phyloP scores from a whole-genome alignment of 2,329 filamentous ascomycete genomes.

The Camillea tinctor region DNA sequence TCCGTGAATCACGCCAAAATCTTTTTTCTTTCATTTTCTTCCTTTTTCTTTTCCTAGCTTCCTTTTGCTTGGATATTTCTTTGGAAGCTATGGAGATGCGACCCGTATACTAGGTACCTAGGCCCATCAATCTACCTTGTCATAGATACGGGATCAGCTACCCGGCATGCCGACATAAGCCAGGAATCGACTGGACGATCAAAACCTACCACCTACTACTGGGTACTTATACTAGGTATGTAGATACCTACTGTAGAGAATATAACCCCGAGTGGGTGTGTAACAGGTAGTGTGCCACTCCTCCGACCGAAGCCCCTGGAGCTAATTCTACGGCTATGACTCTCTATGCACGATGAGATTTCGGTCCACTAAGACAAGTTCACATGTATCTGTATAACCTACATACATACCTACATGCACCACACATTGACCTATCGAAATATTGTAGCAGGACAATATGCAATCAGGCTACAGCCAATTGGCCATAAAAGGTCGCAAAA shows the following conservation, averaged over 20 bases:
- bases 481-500: neutral
- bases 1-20: too few relatives aligned
- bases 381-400: too few relatives aligned
- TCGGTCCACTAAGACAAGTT: slow-evolving; percentile 21
- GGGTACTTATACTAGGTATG: neutral
- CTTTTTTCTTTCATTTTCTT: neutral
- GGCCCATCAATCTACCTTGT: slow-evolving; percentile 2
- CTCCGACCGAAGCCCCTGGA: slow-evolving; percentile 16
- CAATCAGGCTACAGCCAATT: neutral
- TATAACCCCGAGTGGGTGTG: too few relatives aligned
- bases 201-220: too few relatives aligned
- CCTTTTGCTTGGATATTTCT: neutral
- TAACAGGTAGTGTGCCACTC: slow-evolving; percentile 17
- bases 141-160: too few relatives aligned
- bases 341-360: slow-evolving; percentile 16
- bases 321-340: slow-evolving; percentile 22
- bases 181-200: too few relatives aligned
- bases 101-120: neutral
- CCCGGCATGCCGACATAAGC: too few relatives aligned
- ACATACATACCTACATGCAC: too few relatives aligned
- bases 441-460: neutral
- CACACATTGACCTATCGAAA: too few relatives aligned
- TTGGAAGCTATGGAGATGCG: neutral
- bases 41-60: neutral
- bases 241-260: too few relatives aligned